Evolutionary conservation across 257 asterid species (phyloP).

Genomic region (Petrea volubilis): DNA sequence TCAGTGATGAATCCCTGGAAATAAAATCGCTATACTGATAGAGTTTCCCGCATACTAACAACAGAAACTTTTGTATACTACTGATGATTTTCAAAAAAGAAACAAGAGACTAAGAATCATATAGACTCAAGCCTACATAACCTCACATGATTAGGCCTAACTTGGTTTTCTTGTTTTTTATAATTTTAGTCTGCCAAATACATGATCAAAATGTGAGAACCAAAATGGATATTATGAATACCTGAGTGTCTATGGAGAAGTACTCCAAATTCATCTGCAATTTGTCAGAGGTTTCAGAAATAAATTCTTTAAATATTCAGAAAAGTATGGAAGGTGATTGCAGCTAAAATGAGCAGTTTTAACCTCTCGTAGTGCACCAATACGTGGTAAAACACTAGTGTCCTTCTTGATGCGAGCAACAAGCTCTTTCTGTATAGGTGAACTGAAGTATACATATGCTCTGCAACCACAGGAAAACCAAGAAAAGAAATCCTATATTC

Average conservation of each 20-base stretch:
- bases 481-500: slow-evolving; percentile 19
- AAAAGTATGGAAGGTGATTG: not conserved
- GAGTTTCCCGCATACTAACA: slow-evolving; percentile 18
- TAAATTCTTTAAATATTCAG: not conserved
- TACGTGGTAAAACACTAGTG: slow-evolving; percentile 77
- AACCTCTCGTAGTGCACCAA: slow-evolving; percentile 87
- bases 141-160: not conserved
- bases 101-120: not conserved
- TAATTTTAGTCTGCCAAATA: not conserved
- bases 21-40: slow-evolving; percentile 24
- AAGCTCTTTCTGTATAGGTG: slow-evolving; percentile 69
- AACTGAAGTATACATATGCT: slow-evolving; percentile 80
- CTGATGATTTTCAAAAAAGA: slow-evolving; percentile 3
- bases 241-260: slow-evolving; percentile 83
- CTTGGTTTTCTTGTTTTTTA: slow-evolving; percentile 2
- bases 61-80: slow-evolving; percentile 16
- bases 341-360: slow-evolving; percentile 15
- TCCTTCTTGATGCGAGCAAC: slow-evolving; percentile 74
- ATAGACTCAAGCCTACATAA: not conserved
- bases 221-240: slow-evolving; percentile 23
- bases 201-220: not conserved
- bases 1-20: slow-evolving; percentile 79
- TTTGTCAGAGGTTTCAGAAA: slow-evolving; percentile 19
- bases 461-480: slow-evolving; percentile 48
- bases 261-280: slow-evolving; percentile 91